Conservation (phyloP, 2,329 filamentous ascomycete species). For the Penicillium sp. region DNA sequence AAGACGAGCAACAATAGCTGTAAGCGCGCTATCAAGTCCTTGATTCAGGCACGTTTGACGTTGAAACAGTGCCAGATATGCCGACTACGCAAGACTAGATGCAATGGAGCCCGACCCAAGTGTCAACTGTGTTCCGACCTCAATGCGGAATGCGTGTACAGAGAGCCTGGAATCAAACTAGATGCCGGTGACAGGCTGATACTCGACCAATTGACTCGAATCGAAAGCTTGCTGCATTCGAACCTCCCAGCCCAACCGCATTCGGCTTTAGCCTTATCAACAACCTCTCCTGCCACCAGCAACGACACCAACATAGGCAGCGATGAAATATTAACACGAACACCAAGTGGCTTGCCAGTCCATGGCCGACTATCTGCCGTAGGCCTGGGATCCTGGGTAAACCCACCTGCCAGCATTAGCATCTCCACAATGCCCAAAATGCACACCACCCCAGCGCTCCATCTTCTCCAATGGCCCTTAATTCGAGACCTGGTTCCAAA, state of each 20-base stretch:
- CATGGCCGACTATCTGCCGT: slow-evolving; percentile 54
- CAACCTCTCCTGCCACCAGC: slow-evolving; percentile 66
- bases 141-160: slow-evolving; percentile 79
- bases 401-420: slow-evolving; percentile 54
- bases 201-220: slow-evolving; percentile 73
- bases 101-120: slow-evolving; percentile 77
- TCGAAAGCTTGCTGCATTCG: slow-evolving; percentile 76
- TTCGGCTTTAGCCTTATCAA: slow-evolving; percentile 45
- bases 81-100: slow-evolving; percentile 75
- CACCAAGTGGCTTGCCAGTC: slow-evolving; percentile 13
- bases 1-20: slow-evolving; percentile 37
- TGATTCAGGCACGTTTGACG: not conserved
- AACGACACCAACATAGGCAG: slow-evolving; percentile 63
- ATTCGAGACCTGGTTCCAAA: slow-evolving; percentile 74
- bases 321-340: slow-evolving; percentile 53
- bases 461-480: slow-evolving; percentile 77
- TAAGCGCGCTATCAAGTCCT: slow-evolving; percentile 16
- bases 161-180: slow-evolving; percentile 82
- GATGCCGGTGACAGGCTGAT: slow-evolving; percentile 86
- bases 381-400: slow-evolving; percentile 72
- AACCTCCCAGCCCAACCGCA: slow-evolving; percentile 52
- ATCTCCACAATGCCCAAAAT: slow-evolving; percentile 85
- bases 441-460: slow-evolving; percentile 69
- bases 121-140: slow-evolving; percentile 82
- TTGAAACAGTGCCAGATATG: slow-evolving; percentile 71